Evolutionary conservation across 2,329 filamentous ascomycete species (phyloP).

Genomic region (Aaosphaeria arxii): DNA sequence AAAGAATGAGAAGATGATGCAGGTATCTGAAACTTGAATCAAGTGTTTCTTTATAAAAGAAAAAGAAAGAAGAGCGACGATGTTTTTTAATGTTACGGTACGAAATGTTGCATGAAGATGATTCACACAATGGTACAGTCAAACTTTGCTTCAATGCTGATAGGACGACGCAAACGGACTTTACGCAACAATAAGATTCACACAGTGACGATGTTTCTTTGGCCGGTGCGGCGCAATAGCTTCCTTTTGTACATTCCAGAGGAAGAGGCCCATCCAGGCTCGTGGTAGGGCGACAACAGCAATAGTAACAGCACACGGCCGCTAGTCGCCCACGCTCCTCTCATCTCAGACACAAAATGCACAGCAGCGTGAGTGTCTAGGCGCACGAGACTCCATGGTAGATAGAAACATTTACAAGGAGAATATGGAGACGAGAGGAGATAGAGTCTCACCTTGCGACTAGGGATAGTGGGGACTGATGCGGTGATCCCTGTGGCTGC

Average conservation of each 20-base stretch:
- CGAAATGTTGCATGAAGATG: too few relatives aligned
- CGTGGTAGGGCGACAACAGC: too few relatives aligned
- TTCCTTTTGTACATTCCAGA: background rate
- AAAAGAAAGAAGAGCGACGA: background rate
- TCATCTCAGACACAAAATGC: background rate
- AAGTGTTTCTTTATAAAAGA: background rate
- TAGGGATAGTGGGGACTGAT: conserved; percentile 13
- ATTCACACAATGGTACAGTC: too few relatives aligned
- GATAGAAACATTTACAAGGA: background rate
- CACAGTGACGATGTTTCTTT: background rate
- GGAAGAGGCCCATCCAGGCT: too few relatives aligned
- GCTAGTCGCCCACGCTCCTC: background rate
- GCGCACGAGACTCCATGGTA: background rate
- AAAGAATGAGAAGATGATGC: background rate
- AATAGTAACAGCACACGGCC: background rate
- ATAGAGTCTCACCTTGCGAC: conserved; percentile 12
- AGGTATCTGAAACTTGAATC: background rate
- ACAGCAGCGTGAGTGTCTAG: background rate
- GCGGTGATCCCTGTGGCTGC: conserved; percentile 6
- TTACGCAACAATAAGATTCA: background rate
- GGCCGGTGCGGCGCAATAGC: background rate
- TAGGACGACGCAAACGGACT: too few relatives aligned
- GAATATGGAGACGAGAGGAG: conserved; percentile 1
- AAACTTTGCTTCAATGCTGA: too few relatives aligned
- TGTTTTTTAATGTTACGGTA: too few relatives aligned